Conservation (phyloP, 2,329 filamentous ascomycete genomes). For the Colletotrichum trifolii region DNA sequence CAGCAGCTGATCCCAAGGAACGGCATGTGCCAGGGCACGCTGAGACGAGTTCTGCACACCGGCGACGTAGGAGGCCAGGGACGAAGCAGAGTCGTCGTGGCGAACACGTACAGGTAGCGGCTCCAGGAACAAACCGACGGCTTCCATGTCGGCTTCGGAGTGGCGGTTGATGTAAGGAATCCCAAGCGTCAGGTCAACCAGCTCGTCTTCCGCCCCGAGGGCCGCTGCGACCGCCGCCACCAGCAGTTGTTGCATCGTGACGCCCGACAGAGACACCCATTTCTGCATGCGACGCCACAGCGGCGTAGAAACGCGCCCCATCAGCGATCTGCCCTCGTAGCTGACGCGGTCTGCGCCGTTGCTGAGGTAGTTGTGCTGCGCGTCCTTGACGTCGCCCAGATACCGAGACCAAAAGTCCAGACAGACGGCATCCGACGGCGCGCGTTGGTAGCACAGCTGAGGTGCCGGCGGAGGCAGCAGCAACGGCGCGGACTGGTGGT, state of each 20-base stretch:
- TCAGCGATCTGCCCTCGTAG: neutral
- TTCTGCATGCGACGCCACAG: slow-evolving; percentile 3
- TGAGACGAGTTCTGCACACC: slow-evolving; percentile 39
- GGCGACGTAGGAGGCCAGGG: neutral
- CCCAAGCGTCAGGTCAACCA: slow-evolving; percentile 1
- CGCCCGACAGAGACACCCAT: neutral
- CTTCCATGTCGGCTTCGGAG: slow-evolving; percentile 4
- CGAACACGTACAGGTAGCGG: slow-evolving; percentile 5
- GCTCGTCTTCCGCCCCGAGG: neutral
- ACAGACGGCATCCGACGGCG: neutral
- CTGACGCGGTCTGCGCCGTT: neutral
- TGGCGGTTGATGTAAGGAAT: slow-evolving; percentile 1
- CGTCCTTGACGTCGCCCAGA: neutral
- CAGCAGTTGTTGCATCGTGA: slow-evolving; percentile 1
- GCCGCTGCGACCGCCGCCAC: slow-evolving; percentile 2
- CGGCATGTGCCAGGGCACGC: slow-evolving; percentile 42
- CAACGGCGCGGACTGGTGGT: slow-evolving; percentile 34
- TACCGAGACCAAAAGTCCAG: neutral
- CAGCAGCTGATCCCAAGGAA: slow-evolving; percentile 46
- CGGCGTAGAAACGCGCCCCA: neutral
- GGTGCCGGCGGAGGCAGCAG: neutral
- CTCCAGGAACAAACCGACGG: slow-evolving; percentile 6
- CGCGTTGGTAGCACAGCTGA: neutral
- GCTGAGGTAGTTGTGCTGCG: neutral
- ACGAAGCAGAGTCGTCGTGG: neutral